Base-by-base conservation (phyloP, 768 basidiomycete genomes). In the Pleurotus ostreatus region DNA sequence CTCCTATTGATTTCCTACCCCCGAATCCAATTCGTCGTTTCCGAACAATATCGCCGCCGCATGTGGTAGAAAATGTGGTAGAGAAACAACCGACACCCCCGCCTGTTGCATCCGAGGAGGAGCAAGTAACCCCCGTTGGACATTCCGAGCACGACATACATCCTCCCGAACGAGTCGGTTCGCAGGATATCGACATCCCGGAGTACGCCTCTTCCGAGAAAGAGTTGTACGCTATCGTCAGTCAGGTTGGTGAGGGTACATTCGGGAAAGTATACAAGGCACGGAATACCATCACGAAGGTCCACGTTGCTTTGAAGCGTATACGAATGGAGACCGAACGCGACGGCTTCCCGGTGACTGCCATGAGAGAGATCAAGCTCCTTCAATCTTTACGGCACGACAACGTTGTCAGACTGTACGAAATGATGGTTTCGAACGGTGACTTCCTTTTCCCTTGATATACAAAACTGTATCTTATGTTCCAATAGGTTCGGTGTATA, bases 351-450 rank as follows among this genome's bases (percentile, higher is more conserved):
- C 97, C 97, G 12, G 93, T 99, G 5, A 99, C 97, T 25, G 94
- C 97, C 0, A 96, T 98, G 89, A 83, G 97, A 48, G 97, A 99
- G 73, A 98, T 99, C 72, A 99, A 98, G 67, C 82, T 99, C 40
- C 73, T 99, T 30, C 97, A 99, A 67, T 91, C 88, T 5, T 71
- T 99, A 49, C 79, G 85, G 57, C 96, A 99, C 69, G 79, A 80
- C 39, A 99, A 99, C 65, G 83, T 99, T 43, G 85, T 99, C 43
- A 80, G 80, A 49, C 74, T 99, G 38, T 85, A 89, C 61, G 97
- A 99, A 72, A 99, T 99, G 94, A 95, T 99, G 89, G 95, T 98
- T 5, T 93, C 94, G 0, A 91, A 92, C 62, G 94, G 97, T 94
- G 63, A 61, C 82, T 62, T 11, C 15, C 55, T 44, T 43, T 57